Evolutionary conservation across 2,329 filamentous ascomycete species (phyloP).

Genomic region (Colletotrichum liaoningense): DNA sequence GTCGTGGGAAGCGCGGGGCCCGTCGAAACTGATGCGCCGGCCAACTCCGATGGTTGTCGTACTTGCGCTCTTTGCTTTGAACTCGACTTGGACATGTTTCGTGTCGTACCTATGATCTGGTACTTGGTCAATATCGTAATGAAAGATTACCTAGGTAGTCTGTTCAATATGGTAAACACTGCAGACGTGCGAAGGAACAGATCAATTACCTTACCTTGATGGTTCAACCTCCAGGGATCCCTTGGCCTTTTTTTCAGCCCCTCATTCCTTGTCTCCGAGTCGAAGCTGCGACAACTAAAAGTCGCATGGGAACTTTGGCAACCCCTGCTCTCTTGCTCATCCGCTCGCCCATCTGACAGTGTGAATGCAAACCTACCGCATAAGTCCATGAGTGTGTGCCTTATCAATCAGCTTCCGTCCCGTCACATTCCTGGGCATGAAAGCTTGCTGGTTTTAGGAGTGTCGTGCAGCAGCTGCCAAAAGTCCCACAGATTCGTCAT

Average conservation of each 20-base stretch:
- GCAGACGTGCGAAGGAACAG: background rate
- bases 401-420: constrained; percentile 25
- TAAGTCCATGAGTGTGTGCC: background rate
- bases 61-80: no score
- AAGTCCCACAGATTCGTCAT: constrained; percentile 30
- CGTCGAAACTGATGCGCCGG: background rate
- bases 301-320: constrained; percentile 18
- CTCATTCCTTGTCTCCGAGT: constrained; percentile 13
- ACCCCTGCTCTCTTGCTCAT: constrained; percentile 25
- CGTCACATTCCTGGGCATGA: background rate
- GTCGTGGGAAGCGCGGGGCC: background rate
- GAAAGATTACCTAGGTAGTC: no score
- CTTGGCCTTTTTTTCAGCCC: constrained; percentile 1
- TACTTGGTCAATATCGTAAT: background rate
- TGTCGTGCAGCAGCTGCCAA: constrained; percentile 9
- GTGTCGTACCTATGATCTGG: background rate
- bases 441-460: background rate
- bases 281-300: constrained; percentile 21
- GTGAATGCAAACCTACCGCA: background rate
- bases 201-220: background rate
- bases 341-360: background rate
- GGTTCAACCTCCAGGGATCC: background rate
- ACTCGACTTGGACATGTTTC: background rate
- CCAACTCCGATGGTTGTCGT: constrained; percentile 1
- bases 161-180: background rate